Evolutionary conservation across 768 basidiomycete genomes (phyloP).

Genomic region (Dictyophora rubrovolvata): DNA sequence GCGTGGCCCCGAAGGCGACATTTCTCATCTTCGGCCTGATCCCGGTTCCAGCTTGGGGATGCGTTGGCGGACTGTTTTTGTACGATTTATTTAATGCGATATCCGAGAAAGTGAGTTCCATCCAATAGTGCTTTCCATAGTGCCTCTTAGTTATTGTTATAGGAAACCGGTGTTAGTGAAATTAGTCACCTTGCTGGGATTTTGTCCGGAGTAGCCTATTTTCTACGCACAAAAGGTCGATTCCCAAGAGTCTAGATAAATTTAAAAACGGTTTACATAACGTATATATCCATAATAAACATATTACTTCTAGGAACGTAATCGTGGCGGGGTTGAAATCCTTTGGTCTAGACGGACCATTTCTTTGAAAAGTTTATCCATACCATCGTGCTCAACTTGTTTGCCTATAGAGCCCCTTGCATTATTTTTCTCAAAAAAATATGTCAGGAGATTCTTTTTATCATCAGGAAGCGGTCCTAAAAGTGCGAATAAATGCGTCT

Average conservation of each 20-base stretch:
- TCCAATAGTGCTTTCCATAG: neutral
- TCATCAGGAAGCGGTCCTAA: conserved; percentile 78
- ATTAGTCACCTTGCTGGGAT: conserved; percentile 65
- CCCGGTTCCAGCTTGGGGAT: conserved; percentile 71
- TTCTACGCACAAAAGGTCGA: conserved; percentile 2
- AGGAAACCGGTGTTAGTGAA: conserved; percentile 48
- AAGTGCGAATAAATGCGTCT: conserved; percentile 71
- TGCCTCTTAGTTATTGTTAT: neutral
- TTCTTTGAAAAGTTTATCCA: conserved; percentile 69
- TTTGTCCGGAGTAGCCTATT: conserved; percentile 1
- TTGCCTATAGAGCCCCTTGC: conserved; percentile 38
- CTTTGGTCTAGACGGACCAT: conserved; percentile 72
- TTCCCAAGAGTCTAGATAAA: conserved; percentile 1
- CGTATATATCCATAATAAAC: neutral
- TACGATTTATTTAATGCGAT: conserved; percentile 41
- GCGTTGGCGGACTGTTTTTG: conserved; percentile 54
- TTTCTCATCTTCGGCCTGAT: conserved; percentile 69
- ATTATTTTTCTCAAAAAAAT: conserved; percentile 82
- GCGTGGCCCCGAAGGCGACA: conserved; percentile 50
- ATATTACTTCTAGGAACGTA: conserved; percentile 10
- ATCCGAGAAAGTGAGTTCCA: conserved; percentile 23
- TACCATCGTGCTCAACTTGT: conserved; percentile 23
- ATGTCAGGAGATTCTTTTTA: conserved; percentile 84
- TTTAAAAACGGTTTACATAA: neutral
- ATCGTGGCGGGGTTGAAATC: conserved; percentile 56